Conservation (phyloP, 352 stramenopile genomes). For the Elongisporangium anandrum region DNA sequence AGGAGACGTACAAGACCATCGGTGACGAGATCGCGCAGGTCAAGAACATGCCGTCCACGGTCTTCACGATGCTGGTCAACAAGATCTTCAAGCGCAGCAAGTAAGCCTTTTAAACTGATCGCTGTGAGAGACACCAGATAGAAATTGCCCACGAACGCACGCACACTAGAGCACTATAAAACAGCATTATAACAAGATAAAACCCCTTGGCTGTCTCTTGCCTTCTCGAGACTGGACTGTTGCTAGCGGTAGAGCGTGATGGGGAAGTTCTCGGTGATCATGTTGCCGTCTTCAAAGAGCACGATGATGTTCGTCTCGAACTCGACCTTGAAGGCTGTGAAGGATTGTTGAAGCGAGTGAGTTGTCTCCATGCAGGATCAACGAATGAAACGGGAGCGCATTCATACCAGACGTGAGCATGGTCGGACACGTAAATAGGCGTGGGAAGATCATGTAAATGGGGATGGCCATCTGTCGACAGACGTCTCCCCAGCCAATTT, state of each 20-base stretch:
- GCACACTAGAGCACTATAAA: not conserved
- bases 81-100: slow-evolving; percentile 98
- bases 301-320: slow-evolving; percentile 93
- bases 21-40: slow-evolving; percentile 75
- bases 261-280: slow-evolving; percentile 89
- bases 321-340: slow-evolving; percentile 86
- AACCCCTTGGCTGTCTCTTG: not conserved
- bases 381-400: not conserved
- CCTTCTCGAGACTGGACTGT: slow-evolving; percentile 4
- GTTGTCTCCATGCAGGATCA: too few relatives aligned
- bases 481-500: slow-evolving; percentile 91
- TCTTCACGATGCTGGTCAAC: slow-evolving; percentile 92
- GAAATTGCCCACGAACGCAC: not conserved
- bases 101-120: slow-evolving; percentile 31
- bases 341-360: not conserved
- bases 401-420: slow-evolving; percentile 56
- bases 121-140: not conserved
- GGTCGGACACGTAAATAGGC: slow-evolving; percentile 91
- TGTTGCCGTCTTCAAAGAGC: slow-evolving; percentile 89
- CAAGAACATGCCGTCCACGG: slow-evolving; percentile 82
- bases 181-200: slow-evolving; percentile 2
- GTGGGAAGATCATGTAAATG: slow-evolving; percentile 94
- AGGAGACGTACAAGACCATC: slow-evolving; percentile 87
- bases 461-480: slow-evolving; percentile 87
- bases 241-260: slow-evolving; percentile 78